Conservation (phyloP, 495 filamentous ascomycete genomes). For the Aspergillus baeticus region DNA sequence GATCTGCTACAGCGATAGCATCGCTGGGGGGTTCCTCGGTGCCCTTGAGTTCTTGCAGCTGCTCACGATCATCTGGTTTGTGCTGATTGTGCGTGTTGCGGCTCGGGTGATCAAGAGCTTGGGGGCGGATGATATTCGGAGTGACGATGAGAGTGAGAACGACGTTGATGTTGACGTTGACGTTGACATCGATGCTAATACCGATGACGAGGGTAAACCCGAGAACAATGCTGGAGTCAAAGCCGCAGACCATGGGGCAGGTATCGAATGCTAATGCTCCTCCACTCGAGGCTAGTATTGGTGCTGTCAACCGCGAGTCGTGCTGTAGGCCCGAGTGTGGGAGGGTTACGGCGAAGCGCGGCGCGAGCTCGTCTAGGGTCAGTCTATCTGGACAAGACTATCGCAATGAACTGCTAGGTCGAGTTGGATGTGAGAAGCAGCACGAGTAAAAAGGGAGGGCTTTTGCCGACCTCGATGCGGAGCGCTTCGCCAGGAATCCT, state of each 20-base stretch:
- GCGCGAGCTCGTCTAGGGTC: conserved; percentile 3
- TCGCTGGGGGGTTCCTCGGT: conserved; percentile 65
- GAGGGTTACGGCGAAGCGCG: background rate
- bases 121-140: conserved; percentile 71
- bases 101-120: conserved; percentile 64
- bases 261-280: too few species aligned
- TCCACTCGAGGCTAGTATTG: background rate
- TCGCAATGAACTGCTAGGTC: conserved; percentile 59
- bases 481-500: too few species aligned
- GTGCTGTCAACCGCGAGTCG: background rate
- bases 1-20: conserved; percentile 63
- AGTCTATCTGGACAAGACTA: conserved; percentile 35
- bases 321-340: background rate
- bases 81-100: conserved; percentile 71
- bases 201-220: too few species aligned
- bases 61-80: conserved; percentile 74
- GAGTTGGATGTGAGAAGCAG: conserved; percentile 62
- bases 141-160: conserved; percentile 52
- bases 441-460: background rate
- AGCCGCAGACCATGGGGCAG: background rate
- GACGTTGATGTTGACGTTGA: conserved; percentile 68
- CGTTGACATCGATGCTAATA: too few species aligned
- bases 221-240: conserved; percentile 47
- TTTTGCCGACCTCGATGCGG: too few species aligned
- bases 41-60: conserved; percentile 72